Percentiles rank a stretch among this genome's conserved stretches.
Evolutionary conservation across 441 rosid genomes (phyloP).

Genomic region (Erysimum pusillum): DNA sequence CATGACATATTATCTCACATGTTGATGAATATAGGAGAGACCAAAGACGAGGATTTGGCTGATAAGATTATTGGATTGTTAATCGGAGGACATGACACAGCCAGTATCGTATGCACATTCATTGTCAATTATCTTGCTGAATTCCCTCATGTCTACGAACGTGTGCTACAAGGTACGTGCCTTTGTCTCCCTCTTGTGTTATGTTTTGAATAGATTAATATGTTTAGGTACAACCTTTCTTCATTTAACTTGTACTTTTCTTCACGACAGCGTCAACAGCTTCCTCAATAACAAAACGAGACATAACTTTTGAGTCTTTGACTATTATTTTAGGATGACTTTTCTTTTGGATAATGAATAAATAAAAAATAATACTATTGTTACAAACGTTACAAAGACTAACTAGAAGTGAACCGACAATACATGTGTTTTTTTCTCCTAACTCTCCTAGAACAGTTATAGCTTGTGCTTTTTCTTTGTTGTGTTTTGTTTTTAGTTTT

Average conservation of each 20-base stretch:
- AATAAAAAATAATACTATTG: not conserved
- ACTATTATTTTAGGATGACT: too few relatives aligned
- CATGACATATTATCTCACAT: conserved; percentile 57
- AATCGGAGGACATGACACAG: conserved; percentile 59
- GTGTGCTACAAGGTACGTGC: conserved; percentile 52
- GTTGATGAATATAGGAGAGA: conserved; percentile 38
- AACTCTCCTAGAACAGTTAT: too few relatives aligned
- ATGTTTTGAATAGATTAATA: not conserved
- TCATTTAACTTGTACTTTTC: not conserved
- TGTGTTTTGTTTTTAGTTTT: too few relatives aligned
- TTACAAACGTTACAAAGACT: not conserved
- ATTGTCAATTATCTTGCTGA: conserved; percentile 54
- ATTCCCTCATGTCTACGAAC: conserved; percentile 49
- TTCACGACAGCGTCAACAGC: conserved; percentile 26
- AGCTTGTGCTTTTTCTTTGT: too few relatives aligned
- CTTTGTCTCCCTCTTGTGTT: too few relatives aligned
- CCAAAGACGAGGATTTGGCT: conserved; percentile 49
- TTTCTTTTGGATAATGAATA: too few relatives aligned
- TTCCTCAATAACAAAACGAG: not conserved
- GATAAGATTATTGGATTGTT: conserved; percentile 57
- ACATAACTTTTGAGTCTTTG: too few relatives aligned
- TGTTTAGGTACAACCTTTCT: conserved; percentile 13
- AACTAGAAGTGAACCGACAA: not conserved
- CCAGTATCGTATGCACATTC: conserved; percentile 54
- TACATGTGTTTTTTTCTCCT: too few relatives aligned